Evolutionary conservation across 768 basidiomycete species (phyloP), one percentile per base, ranked within the genome.

Genomic region (Thelephora aurantiotincta): DNA sequence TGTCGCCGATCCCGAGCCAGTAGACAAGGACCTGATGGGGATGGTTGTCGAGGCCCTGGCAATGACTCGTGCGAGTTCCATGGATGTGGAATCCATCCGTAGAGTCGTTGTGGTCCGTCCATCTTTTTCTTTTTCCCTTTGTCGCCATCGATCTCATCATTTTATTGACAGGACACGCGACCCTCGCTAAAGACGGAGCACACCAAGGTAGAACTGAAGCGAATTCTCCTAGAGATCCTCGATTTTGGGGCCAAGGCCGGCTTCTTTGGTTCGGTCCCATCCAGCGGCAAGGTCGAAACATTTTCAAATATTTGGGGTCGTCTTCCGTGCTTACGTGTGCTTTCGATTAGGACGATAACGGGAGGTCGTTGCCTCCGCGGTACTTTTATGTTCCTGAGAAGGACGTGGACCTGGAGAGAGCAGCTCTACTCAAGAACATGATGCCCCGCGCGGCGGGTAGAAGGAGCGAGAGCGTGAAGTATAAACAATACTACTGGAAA

Each of bases 401-500:
- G 57, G 83, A 87, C 54, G 68, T 72, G 54, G 82, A 87, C 57
- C 67, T 68, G 53, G 83, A 85, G 48, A 70, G 83, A n/a, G 82
- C 82, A 26, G 60, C 66, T 53, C 61, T 85, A 50, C 73, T 87
- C 48, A 62, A 68, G 56, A 78, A 75, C 51, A 77, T 84, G 69
- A 83, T 84, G 82, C 82, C 82, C 1, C 74, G 81, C 12, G 38
- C 38, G 2, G 73, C 78, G 18, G 81, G 70, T 47, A 88, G 86
- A 63, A 65, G 85, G 47, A 78, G 65, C 43, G 82, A 77, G 63
- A 88, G 83, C 60, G 86, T 81, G 71, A 81, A 85, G 64, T 82
- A 80, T 51, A 88, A 88, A 61, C 81, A 85, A 60, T 89, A 89
- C 64, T 89, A 88, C 63, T 88, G 78, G 65, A 70, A 71, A 23